Conservation (phyloP, 2,329 filamentous ascomycete species). For the Trichoderma pleuroti region DNA sequence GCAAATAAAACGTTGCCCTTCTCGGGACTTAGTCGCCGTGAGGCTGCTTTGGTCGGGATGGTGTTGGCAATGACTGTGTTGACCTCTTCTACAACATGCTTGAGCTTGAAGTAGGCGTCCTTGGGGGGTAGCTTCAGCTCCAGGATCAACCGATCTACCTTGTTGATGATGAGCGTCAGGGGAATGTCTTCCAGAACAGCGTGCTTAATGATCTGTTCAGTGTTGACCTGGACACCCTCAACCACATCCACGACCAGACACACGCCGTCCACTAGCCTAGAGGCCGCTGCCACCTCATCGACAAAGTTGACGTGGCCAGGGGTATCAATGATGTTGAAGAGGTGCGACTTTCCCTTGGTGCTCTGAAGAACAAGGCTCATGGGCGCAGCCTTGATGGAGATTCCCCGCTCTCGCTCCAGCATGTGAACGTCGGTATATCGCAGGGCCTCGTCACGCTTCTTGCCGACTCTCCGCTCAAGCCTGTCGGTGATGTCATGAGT, state of each 20-base stretch:
- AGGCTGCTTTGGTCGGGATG: constrained; percentile 74
- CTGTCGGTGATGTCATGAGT: constrained; percentile 83
- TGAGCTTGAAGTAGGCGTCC: constrained; percentile 98
- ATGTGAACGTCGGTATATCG: constrained; percentile 92
- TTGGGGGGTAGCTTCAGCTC: constrained; percentile 91
- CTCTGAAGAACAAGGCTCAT: constrained; percentile 91
- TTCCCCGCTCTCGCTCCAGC: constrained; percentile 80
- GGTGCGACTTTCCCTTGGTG: constrained; percentile 88
- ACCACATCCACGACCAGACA: constrained; percentile 94
- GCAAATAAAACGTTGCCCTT: constrained; percentile 98
- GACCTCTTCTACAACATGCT: constrained; percentile 97
- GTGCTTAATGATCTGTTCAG: constrained; percentile 95
- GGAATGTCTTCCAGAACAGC: constrained; percentile 87
- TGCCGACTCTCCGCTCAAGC: constrained; percentile 76
- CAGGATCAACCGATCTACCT: constrained; percentile 91
- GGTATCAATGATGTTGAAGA: constrained; percentile 93
- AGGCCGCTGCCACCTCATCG: constrained; percentile 86
- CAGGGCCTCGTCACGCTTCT: constrained; percentile 80
- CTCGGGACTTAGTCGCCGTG: constrained; percentile 82
- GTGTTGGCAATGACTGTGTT: constrained; percentile 92
- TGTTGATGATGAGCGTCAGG: constrained; percentile 88
- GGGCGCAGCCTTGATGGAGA: constrained; percentile 89
- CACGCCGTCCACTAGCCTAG: constrained; percentile 85
- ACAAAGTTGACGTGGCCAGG: constrained; percentile 98
- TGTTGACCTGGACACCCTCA: constrained; percentile 98